A percentile compares a stretch with the other conserved stretches of the same genome.
Conservation (phyloP, 495 filamentous ascomycete species). For the Penicillium salamii region DNA sequence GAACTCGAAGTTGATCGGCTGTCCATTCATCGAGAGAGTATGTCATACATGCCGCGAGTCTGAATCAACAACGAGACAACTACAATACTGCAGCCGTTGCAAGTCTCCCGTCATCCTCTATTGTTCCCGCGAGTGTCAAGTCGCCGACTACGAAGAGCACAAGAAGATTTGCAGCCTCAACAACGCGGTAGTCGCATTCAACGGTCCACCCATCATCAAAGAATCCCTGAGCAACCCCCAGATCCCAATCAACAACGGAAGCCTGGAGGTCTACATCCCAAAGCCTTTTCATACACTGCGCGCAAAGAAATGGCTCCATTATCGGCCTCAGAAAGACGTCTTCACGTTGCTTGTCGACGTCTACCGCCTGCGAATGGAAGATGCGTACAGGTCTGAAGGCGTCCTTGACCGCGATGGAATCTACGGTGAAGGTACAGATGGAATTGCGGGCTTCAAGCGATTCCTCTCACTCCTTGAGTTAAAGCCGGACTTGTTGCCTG, state of each 20-base stretch:
- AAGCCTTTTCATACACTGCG: constrained; percentile 11
- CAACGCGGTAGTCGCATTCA: background rate
- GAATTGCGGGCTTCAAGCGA: constrained; percentile 19
- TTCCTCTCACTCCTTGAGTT: constrained; percentile 22
- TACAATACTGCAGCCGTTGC: background rate
- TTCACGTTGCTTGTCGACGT: constrained; percentile 46
- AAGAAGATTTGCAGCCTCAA: background rate
- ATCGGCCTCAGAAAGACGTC: constrained; percentile 35
- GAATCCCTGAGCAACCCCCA: background rate
- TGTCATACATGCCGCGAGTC: background rate
- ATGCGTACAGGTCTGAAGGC: constrained; percentile 27
- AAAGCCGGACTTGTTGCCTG: constrained; percentile 28
- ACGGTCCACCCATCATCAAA: background rate
- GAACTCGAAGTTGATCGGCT: background rate
- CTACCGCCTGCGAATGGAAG: constrained; percentile 46
- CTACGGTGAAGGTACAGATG: constrained; percentile 20
- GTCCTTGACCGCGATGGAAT: constrained; percentile 17
- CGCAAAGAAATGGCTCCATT: constrained; percentile 11
- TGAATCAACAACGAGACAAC: background rate
- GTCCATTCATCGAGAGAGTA: background rate
- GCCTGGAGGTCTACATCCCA: background rate
- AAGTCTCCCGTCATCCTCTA: background rate
- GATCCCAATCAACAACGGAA: background rate
- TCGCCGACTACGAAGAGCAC: background rate
- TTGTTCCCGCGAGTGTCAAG: background rate